Conservation (phyloP, 2,329 filamentous ascomycete species). For the Fusarium sp. region DNA sequence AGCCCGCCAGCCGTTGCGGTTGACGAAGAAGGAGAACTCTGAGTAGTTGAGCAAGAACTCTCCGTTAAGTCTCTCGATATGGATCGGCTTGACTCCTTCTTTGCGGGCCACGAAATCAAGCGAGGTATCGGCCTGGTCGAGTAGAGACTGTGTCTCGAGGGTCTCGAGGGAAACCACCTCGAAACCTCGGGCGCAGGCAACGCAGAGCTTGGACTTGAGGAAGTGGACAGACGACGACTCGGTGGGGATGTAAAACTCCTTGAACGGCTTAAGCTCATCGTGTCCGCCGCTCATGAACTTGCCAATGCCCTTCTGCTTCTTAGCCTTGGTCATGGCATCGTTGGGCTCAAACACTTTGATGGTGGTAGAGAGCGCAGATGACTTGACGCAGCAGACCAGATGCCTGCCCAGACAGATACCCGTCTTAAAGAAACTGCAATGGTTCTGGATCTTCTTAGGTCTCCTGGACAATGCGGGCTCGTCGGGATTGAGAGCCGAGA, state of each 20-base stretch:
- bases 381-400: slow-evolving; percentile 96
- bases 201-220: slow-evolving; percentile 94
- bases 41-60: slow-evolving; percentile 98
- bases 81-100: slow-evolving; percentile 92
- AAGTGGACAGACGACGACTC: slow-evolving; percentile 99
- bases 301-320: slow-evolving; percentile 93
- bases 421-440: slow-evolving; percentile 98
- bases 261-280: slow-evolving; percentile 95
- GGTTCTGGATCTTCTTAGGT: slow-evolving; percentile 94
- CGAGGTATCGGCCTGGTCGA: slow-evolving; percentile 97
- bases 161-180: slow-evolving; percentile 97
- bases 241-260: slow-evolving; percentile 98
- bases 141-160: slow-evolving; percentile 94
- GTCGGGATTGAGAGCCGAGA: slow-evolving; percentile 85
- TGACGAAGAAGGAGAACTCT: slow-evolving; percentile 99
- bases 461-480: slow-evolving; percentile 84
- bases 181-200: slow-evolving; percentile 94
- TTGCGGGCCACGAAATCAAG: slow-evolving; percentile 96
- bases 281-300: slow-evolving; percentile 95
- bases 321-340: slow-evolving; percentile 90
- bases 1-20: slow-evolving; percentile 96
- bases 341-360: slow-evolving; percentile 99
- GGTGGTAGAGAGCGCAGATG: slow-evolving; percentile 88
- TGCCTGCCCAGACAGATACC: slow-evolving; percentile 95
- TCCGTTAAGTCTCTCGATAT: slow-evolving; percentile 95